phyloP scores from a whole-genome alignment of 306 rosid species.

The Begonia peltatifolia region DNA sequence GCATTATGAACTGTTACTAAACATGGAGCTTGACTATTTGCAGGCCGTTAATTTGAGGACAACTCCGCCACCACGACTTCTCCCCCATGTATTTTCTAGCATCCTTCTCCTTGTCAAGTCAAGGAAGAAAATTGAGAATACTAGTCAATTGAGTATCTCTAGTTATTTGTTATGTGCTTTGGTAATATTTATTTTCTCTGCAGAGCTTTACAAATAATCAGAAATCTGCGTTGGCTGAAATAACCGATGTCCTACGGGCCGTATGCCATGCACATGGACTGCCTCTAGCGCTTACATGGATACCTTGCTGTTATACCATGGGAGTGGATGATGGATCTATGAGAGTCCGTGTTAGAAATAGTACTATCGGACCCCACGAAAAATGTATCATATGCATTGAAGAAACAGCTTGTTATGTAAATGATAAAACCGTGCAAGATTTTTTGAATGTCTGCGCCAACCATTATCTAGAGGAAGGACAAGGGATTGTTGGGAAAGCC shows the following conservation, averaged over 20 bases:
- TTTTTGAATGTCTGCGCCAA: slow-evolving; percentile 43
- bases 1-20: too few relatives aligned
- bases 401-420: slow-evolving; percentile 52
- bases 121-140: too few relatives aligned
- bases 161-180: too few relatives aligned
- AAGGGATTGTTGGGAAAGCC: slow-evolving; percentile 75
- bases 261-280: slow-evolving; percentile 68
- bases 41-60: slow-evolving; percentile 66
- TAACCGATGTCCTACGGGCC: slow-evolving; percentile 45
- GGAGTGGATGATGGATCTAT: not conserved
- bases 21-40: slow-evolving; percentile 11
- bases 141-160: too few relatives aligned
- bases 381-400: slow-evolving; percentile 5
- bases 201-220: slow-evolving; percentile 54
- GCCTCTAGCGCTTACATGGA: slow-evolving; percentile 71
- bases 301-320: slow-evolving; percentile 35
- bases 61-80: slow-evolving; percentile 31
- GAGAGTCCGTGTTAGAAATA: not conserved
- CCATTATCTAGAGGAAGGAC: slow-evolving; percentile 60
- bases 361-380: too few relatives aligned
- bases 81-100: slow-evolving; percentile 41
- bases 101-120: too few relatives aligned
- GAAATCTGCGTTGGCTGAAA: slow-evolving; percentile 43
- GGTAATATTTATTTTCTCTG: slow-evolving; percentile 3
- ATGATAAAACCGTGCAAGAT: slow-evolving; percentile 38